Percentiles rank a stretch among this genome's conserved stretches.
Conservation (phyloP, 805 yeast species). For the Saccharomycopsis vini region DNA sequence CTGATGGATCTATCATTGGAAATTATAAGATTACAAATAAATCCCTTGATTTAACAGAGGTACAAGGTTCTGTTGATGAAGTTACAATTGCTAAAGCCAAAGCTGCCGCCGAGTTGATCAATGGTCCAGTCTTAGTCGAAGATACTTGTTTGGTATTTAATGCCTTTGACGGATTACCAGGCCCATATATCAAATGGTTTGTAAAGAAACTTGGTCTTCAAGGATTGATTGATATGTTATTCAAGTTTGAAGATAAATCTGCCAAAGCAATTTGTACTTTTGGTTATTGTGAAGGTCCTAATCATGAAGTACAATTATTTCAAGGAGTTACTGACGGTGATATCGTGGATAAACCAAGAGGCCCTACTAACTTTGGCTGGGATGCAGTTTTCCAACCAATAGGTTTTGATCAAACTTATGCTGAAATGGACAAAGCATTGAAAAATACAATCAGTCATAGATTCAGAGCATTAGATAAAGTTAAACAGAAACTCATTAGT, state of each 20-base stretch:
- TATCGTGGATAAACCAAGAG: conserved; percentile 66
- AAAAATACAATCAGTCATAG: conserved; percentile 87
- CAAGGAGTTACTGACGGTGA: conserved; percentile 78
- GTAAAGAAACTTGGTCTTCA: conserved; percentile 62
- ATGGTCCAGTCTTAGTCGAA: conserved; percentile 87
- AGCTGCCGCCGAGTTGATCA: conserved; percentile 52
- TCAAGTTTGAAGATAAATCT: conserved; percentile 70
- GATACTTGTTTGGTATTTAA: conserved; percentile 86
- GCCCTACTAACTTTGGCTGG: conserved; percentile 87
- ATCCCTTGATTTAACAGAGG: conserved; percentile 74
- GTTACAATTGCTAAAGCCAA: conserved; percentile 75
- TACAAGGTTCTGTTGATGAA: conserved; percentile 80
- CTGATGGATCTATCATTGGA: conserved; percentile 32
- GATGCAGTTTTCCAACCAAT: conserved; percentile 83
- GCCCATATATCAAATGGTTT: conserved; percentile 95
- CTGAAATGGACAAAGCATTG: conserved; percentile 70
- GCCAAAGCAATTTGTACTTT: conserved; percentile 90
- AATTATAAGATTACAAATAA: conserved; percentile 46
- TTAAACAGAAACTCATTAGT: too few species aligned
- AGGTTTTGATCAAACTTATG: conserved; percentile 70
- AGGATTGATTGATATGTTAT: conserved; percentile 69
- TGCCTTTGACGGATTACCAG: conserved; percentile 81
- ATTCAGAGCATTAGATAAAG: conserved; percentile 67
- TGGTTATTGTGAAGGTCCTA: conserved; percentile 84
- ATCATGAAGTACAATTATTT: conserved; percentile 59